Percentiles rank a stretch among this genome's conserved stretches.
Conservation (phyloP, 2,329 filamentous ascomycete genomes). For the Sporothrix pallida region DNA sequence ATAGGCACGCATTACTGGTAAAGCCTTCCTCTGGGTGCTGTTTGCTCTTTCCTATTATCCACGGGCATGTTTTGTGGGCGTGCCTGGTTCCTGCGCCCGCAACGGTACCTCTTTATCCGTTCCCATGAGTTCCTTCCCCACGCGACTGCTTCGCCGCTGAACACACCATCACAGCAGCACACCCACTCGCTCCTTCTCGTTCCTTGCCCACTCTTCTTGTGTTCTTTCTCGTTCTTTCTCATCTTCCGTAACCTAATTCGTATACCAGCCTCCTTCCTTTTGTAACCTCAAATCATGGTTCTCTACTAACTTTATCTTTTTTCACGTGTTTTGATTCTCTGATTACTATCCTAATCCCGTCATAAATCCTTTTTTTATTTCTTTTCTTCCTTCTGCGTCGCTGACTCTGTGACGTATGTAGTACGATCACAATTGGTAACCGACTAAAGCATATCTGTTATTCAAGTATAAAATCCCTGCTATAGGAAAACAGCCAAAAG, state of each 20-base stretch:
- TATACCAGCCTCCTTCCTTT: neutral
- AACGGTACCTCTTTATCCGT: conserved; percentile 28
- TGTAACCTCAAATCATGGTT: neutral
- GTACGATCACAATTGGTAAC: neutral
- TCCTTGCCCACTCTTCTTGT: neutral
- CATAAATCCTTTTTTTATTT: neutral
- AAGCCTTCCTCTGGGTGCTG: neutral
- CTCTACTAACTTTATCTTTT: neutral
- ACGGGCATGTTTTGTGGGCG: neutral
- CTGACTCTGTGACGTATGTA: neutral
- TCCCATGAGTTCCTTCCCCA: conserved; percentile 11
- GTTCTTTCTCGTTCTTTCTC: neutral
- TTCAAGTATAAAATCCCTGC: neutral
- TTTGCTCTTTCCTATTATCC: neutral
- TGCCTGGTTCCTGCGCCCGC: conserved; percentile 29
- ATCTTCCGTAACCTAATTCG: conserved; percentile 4
- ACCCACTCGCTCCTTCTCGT: conserved; percentile 20
- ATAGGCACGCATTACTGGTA: neutral
- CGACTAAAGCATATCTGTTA: conserved; percentile 20
- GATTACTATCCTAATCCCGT: too few relatives aligned
- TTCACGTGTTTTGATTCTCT: conserved; percentile 4
- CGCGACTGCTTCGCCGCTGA: conserved; percentile 7
- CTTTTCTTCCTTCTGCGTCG: neutral
- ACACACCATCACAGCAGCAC: neutral
- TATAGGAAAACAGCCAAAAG: neutral